These are phyloP conservation scores for Naematelia encephala DNA, from an alignment of 768 basidiomycete genomes.

Conservation along the genomic window DNA sequence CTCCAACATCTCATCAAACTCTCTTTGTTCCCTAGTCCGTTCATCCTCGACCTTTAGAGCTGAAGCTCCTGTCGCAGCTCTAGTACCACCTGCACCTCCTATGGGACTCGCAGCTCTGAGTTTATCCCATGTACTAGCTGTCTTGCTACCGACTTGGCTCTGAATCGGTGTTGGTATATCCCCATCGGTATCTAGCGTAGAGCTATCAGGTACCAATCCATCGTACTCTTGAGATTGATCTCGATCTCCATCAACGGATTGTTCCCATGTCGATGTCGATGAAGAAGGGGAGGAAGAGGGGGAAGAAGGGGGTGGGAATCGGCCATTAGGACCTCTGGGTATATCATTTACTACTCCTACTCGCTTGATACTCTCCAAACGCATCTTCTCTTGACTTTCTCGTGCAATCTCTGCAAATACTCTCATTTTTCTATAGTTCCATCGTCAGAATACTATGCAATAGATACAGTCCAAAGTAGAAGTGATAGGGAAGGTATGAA, in stretches of 20 bases:
- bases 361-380: background rate
- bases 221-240: background rate
- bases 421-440: slow-evolving; percentile 33
- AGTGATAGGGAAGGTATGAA: no score
- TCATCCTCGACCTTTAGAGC: slow-evolving; percentile 20
- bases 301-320: background rate
- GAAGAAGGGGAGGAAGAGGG: background rate
- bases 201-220: background rate
- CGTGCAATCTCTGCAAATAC: slow-evolving; percentile 35
- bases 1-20: slow-evolving; percentile 44
- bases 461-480: background rate
- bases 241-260: background rate
- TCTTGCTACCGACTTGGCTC: background rate
- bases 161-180: background rate
- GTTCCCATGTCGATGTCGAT: background rate
- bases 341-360: no score
- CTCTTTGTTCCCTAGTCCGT: slow-evolving; percentile 29
- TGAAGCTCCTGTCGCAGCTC: background rate
- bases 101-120: background rate
- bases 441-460: no score
- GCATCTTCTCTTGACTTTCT: slow-evolving; percentile 7
- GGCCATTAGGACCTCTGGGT: no score
- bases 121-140: background rate
- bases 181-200: no score
- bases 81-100: slow-evolving; percentile 7